Base-by-base conservation (phyloP, 805 yeast species). In the Wickerhamomyces silvicola region DNA sequence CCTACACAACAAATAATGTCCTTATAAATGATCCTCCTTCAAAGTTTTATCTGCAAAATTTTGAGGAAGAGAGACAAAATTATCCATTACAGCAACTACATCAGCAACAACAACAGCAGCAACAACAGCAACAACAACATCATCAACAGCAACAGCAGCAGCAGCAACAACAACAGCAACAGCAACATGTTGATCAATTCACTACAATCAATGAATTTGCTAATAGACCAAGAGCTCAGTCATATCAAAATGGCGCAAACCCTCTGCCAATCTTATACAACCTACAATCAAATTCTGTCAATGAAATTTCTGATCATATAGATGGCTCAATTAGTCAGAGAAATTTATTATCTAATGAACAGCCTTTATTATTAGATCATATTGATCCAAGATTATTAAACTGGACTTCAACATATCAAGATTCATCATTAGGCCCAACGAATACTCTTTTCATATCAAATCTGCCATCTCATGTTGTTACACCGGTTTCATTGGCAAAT, bases 371-470 rank as follows among this genome's bases (percentile, higher is more conserved):
- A 56, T 66, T 28, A 36, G 88, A 82, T 49, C 77, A 78, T 37
- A 59, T 75, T 25, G 80, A 80, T 41, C 75, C 80, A 35, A 58
- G 70, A 18, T 62, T 69, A 22, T 60, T 80, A 24, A 66, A 72
- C 25, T 66, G 81, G 60, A 78, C 81, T n/a, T 76, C 88, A 3
- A 75, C 82, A 25, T 75, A 76, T 45, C 81, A 78, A 33, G 85
- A 81, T 48, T 68, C 83, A 4, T 63, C 75, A 27, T 52, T 85
- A 43, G 77, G 82, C 12, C 94, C 94, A 12, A 78, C 95, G 1
- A 75, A 81, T 43, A 77, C 85, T 10, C 64, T 90, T 27, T 68
- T 88, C 42, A 65, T 92, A 33, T 83, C 87, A 27, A 86, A 88
- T 50, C 68, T 90, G 31, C 97, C 97, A 10, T 57, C 75, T 2